These are phyloP conservation scores for Dichotomopilus funicola DNA, from an alignment of 2,329 filamentous ascomycete genomes.

Conservation along the genomic window DNA sequence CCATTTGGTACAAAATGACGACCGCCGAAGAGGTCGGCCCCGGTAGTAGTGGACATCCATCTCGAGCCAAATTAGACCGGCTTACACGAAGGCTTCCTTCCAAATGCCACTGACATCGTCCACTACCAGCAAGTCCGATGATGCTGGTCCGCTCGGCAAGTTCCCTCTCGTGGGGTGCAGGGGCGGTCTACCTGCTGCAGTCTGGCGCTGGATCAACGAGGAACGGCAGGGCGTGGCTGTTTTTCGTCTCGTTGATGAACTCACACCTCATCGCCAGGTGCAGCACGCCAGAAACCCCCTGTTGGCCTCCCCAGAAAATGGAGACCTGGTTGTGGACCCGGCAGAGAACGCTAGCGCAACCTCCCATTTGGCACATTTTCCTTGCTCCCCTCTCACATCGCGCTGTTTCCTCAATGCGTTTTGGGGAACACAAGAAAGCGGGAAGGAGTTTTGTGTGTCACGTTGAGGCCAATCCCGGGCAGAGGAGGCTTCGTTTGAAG, in stretches of 20 bases:
- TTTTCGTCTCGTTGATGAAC: not conserved
- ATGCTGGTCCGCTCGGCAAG: too few species aligned
- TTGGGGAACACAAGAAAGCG: not conserved
- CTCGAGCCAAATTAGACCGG: too few species aligned
- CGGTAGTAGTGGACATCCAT: too few species aligned
- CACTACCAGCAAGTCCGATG: too few species aligned
- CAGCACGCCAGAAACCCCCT: not conserved
- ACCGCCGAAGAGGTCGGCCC: too few species aligned
- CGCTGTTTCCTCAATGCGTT: not conserved
- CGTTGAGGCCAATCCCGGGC: too few species aligned
- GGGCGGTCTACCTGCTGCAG: slow-evolving; percentile 8
- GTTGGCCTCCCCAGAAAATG: slow-evolving; percentile 9
- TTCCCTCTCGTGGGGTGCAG: slow-evolving; percentile 8
- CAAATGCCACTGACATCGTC: too few species aligned
- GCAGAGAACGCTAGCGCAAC: slow-evolving; percentile 8
- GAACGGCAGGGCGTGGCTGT: not conserved
- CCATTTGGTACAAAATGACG: too few species aligned
- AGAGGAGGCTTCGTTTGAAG: too few species aligned
- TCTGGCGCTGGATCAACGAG: too few species aligned
- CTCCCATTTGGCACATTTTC: not conserved
- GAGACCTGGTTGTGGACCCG: slow-evolving; percentile 9
- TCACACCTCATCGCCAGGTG: not conserved
- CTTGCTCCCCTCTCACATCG: not conserved
- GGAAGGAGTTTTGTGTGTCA: not conserved
- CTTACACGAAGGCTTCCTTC: too few species aligned